phyloP scores from a whole-genome alignment of 169 alveolate species.

The Perkinsus olseni region DNA sequence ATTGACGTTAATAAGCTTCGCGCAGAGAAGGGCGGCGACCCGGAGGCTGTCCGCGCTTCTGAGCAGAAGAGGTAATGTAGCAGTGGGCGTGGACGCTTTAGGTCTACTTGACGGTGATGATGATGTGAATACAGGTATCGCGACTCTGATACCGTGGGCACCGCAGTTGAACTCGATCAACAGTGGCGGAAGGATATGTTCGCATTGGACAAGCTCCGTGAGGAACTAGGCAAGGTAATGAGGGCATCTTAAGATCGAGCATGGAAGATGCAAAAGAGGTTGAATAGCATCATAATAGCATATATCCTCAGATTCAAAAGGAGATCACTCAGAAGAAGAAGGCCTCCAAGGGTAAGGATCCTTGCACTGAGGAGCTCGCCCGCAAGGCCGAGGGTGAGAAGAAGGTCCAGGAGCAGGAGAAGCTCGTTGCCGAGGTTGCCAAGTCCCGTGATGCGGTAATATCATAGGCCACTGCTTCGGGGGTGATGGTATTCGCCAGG shows the following conservation, averaged over 20 bases:
- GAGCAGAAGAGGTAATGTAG: conserved; percentile 15
- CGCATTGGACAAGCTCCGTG: conserved; percentile 55
- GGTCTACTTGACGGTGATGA: not conserved
- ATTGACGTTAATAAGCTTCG: conserved; percentile 45
- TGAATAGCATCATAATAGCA: not conserved
- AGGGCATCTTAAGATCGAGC: conserved; percentile 31
- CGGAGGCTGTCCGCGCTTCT: conserved; percentile 31
- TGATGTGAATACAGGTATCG: not conserved
- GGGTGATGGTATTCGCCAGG: not conserved
- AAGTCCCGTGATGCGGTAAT: conserved; percentile 49
- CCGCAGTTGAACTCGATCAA: conserved; percentile 28
- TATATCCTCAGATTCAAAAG: conserved; percentile 39
- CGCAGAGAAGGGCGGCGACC: conserved; percentile 49
- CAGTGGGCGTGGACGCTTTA: no score
- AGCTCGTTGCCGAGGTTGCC: conserved; percentile 44
- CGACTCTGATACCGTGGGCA: not conserved
- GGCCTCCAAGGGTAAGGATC: conserved; percentile 27
- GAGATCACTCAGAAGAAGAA: conserved; percentile 42
- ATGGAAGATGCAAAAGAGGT: conserved; percentile 42
- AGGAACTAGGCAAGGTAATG: conserved; percentile 19
- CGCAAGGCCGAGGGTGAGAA: conserved; percentile 32
- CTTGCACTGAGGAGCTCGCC: not conserved
- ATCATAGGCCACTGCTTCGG: conserved; percentile 22
- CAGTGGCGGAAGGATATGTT: conserved; percentile 63
- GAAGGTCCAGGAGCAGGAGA: conserved; percentile 47